Percentiles rank a stretch among this genome's conserved stretches.
These are phyloP conservation scores for Pichia rugopelliculosa DNA, from an alignment of 805 yeast species.

Conservation along the genomic window DNA sequence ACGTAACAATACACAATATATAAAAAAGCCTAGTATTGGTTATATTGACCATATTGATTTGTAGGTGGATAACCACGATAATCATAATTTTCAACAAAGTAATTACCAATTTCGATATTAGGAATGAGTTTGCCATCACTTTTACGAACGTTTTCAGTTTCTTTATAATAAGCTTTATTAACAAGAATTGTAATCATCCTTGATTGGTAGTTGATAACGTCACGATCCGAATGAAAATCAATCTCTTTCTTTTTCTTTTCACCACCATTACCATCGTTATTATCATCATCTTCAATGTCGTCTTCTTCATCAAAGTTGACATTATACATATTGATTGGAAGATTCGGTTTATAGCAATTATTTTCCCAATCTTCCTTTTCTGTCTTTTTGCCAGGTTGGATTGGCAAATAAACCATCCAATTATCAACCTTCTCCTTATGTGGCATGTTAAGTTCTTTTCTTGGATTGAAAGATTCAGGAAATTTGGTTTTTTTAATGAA, in stretches of 20 bases:
- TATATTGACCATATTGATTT: not conserved
- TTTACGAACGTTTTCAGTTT: conserved; percentile 14
- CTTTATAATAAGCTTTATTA: conserved; percentile 32
- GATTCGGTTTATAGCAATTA: conserved; percentile 45
- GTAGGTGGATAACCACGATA: not conserved
- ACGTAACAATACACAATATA: no score
- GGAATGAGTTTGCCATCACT: conserved; percentile 3
- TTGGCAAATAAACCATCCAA: conserved; percentile 60
- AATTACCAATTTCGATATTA: not conserved
- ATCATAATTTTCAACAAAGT: not conserved
- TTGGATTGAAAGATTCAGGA: conserved; percentile 52
- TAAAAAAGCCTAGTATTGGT: not conserved
- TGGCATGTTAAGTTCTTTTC: conserved; percentile 56
- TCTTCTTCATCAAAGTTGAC: conserved; percentile 13
- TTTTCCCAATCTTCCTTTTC: conserved; percentile 25
- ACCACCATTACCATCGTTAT: conserved; percentile 13
- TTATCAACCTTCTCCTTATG: conserved; percentile 54
- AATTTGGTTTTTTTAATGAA: conserved; percentile 18
- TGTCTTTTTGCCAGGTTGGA: conserved; percentile 23
- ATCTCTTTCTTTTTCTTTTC: conserved; percentile 11
- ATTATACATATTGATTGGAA: conserved; percentile 22
- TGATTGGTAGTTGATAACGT: conserved; percentile 46
- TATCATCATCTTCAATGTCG: no score
- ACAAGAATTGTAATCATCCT: conserved; percentile 41
- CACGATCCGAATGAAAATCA: conserved; percentile 34